Evolutionary conservation across 1,284 basidiomycete species (phyloP).

Genomic region (Leccinum pallidistipes): DNA sequence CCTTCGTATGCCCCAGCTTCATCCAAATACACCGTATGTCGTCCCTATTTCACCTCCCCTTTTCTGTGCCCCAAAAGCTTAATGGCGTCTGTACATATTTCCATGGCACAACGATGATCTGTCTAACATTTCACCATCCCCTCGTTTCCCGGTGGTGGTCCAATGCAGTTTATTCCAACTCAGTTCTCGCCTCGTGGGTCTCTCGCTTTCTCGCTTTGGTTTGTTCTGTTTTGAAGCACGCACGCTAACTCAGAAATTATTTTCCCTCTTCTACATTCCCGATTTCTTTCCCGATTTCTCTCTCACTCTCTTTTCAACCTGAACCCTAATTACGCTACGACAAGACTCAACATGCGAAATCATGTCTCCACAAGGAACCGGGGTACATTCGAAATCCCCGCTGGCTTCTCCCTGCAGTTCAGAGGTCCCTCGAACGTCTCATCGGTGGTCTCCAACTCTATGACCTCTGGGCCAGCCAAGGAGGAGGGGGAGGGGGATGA

Average conservation of each 20-base stretch:
- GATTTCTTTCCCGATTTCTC: not conserved
- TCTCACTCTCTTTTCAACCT: not conserved
- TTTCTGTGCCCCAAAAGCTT: not conserved
- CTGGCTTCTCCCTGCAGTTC: not conserved
- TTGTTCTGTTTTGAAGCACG: not conserved
- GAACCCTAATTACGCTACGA: not conserved
- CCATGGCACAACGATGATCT: not conserved
- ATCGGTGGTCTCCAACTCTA: not conserved
- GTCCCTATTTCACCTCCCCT: not conserved
- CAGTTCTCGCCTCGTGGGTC: not conserved
- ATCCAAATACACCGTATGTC: not conserved
- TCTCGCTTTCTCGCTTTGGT: not conserved
- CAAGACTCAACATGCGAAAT: not conserved
- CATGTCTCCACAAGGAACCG: not conserved
- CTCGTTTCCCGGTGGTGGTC: not conserved
- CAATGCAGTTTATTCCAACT: not conserved
- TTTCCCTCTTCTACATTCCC: not conserved
- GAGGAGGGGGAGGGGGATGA: not conserved
- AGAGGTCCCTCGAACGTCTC: not conserved
- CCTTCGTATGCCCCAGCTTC: not conserved
- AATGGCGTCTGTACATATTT: not conserved
- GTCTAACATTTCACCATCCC: not conserved
- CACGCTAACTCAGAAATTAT: not conserved
- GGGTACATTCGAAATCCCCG: not conserved
- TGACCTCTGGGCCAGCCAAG: not conserved